These are phyloP conservation scores for Curvularia eragrostidis DNA, from an alignment of 2,329 filamentous ascomycete genomes.

Conservation along the genomic window DNA sequence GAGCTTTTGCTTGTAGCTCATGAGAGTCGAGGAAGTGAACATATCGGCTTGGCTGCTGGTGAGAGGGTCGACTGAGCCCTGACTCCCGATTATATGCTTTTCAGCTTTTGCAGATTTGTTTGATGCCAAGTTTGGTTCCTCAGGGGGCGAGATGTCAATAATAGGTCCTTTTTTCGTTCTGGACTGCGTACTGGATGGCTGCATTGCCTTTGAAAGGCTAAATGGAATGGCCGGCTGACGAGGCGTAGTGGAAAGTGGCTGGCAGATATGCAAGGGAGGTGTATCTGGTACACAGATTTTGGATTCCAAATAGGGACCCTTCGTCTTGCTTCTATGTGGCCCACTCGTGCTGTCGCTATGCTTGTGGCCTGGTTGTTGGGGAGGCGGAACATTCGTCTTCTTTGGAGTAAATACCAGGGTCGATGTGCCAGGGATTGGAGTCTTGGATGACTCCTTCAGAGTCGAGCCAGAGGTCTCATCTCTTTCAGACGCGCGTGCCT, in stretches of 20 bases:
- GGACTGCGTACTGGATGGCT: neutral
- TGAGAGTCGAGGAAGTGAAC: slow-evolving; percentile 27
- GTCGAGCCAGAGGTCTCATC: neutral
- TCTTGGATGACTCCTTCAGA: neutral
- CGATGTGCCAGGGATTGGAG: neutral
- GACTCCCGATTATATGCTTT: slow-evolving; percentile 3
- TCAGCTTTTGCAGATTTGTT: neutral
- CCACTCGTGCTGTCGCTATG: neutral
- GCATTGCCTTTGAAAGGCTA: slow-evolving; percentile 8
- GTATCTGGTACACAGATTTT: slow-evolving; percentile 24
- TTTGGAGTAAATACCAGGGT: slow-evolving; percentile 4
- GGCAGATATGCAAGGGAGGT: slow-evolving; percentile 19
- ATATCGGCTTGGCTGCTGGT: slow-evolving; percentile 8
- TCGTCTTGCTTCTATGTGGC: neutral
- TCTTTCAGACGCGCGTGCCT: slow-evolving; percentile 5
- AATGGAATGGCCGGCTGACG: slow-evolving; percentile 23
- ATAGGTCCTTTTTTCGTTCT: slow-evolving; percentile 4
- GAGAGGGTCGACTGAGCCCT: slow-evolving; percentile 7
- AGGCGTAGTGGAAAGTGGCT: neutral
- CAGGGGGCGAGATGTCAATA: slow-evolving; percentile 7
- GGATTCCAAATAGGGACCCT: neutral
- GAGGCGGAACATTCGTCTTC: slow-evolving; percentile 16
- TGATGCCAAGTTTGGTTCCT: neutral
- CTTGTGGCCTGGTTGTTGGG: neutral
- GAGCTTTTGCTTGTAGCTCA: slow-evolving; percentile 25